Percentiles rank a stretch among this genome's conserved stretches.
These are phyloP conservation scores for Oryza coarctata DNA, from an alignment of 176 grass and related monocot species.

Conservation along the genomic window DNA sequence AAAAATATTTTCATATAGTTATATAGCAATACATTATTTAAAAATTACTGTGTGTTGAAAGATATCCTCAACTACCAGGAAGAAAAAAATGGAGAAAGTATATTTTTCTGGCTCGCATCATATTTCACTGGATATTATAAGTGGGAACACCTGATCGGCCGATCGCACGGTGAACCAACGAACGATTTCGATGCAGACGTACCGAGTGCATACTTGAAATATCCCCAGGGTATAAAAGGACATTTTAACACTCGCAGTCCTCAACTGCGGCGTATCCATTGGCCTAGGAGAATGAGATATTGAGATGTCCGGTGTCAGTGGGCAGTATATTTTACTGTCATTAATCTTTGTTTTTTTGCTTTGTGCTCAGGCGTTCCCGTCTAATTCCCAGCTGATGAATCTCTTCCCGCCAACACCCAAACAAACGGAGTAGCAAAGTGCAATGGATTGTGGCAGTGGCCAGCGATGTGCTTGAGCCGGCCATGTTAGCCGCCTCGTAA, in stretches of 20 bases:
- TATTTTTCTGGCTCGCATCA: no score
- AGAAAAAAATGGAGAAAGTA: no score
- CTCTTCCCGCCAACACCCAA: slow-evolving; percentile 17
- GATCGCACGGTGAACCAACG: not conserved
- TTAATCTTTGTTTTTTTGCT: not conserved
- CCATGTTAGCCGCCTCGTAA: slow-evolving; percentile 21
- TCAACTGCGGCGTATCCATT: not conserved
- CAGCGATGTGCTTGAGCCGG: not conserved
- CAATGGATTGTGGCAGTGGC: not conserved
- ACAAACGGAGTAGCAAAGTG: not conserved
- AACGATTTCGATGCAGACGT: not conserved
- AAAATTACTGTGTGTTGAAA: no score
- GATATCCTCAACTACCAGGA: no score
- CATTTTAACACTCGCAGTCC: not conserved
- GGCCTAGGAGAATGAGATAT: not conserved
- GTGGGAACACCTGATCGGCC: not conserved
- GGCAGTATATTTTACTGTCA: not conserved
- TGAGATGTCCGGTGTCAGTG: not conserved
- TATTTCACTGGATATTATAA: no score
- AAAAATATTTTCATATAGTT: no score
- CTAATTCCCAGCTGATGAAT: not conserved
- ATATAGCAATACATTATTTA: no score
- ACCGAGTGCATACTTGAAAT: not conserved
- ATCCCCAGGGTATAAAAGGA: not conserved
- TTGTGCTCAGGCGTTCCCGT: not conserved